Evolutionary conservation across 129 eudicot species (phyloP).

Genomic region (Helichrysum umbraculigerum): DNA sequence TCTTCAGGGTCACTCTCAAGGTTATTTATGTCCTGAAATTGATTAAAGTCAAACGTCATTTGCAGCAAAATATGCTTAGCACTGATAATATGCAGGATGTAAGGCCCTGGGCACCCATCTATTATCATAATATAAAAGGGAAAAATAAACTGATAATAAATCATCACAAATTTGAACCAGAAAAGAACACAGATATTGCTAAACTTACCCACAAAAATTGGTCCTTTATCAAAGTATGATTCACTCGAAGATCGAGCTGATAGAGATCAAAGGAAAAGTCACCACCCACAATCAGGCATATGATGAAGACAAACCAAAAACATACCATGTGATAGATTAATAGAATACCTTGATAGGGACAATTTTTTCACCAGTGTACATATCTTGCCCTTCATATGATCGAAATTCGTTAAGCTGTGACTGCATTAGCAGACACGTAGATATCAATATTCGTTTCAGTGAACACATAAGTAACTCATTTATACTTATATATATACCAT

Average conservation of each 20-base stretch:
- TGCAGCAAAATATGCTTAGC: background rate
- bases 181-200: conserved; percentile 1
- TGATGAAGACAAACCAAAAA: no score
- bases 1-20: conserved; percentile 98
- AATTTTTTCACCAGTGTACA: conserved; percentile 88
- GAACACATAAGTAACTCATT: no score
- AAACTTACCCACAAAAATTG: conserved; percentile 89
- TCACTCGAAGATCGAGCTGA: conserved; percentile 95
- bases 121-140: background rate
- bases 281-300: conserved; percentile 13
- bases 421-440: conserved; percentile 44
- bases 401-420: conserved; percentile 82
- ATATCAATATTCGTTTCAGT: background rate
- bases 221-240: conserved; percentile 85
- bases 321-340: conserved; percentile 26
- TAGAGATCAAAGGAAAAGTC: conserved; percentile 23
- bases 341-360: conserved; percentile 86
- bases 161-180: conserved; percentile 11
- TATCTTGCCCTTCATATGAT: conserved; percentile 94
- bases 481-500: no score
- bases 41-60: conserved; percentile 5
- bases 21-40: conserved; percentile 85
- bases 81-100: conserved; percentile 2
- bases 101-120: conserved; percentile 9
- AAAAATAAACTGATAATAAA: background rate